Base-by-base conservation (phyloP, 208 protist genomes). In the Sergeia podlipaevii region DNA sequence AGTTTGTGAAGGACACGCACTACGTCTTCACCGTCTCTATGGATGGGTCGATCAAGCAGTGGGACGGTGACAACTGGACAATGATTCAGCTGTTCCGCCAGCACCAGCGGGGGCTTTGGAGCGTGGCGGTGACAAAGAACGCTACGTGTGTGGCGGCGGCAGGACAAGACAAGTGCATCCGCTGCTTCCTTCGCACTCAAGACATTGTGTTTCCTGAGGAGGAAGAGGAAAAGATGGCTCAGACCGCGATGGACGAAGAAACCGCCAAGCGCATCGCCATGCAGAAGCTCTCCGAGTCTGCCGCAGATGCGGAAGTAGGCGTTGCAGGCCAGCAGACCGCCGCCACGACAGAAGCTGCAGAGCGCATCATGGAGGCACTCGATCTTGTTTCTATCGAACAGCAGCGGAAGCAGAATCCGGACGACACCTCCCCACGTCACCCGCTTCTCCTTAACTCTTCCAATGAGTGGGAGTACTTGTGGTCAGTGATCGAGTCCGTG, bases 11-110 rank as follows among this genome's bases (percentile, higher is more conserved):
- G 15, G 71, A 93, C 27, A 99, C 99, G 4, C 99, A 99, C 80
- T 98, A 99, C 79, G 85, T 99, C 53, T 96, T 99, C 53, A 96
- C 96, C 6, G 74, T 70, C 15, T 90, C 85, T 37, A 97, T 98
- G 60, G 97, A 99, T 65, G 79, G 91, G 27, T 72, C 75, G 2
- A 65, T 99, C 6, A 99, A 98, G 63, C 96, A 97, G 63, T 99
- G 98, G 98, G 98, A 99, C 74, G 97, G 79, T 28, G 98, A 99
- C 65, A 96, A 97, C 51, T 96, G 83, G 72, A 84, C 82, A 21
- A 86, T 87, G 66, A 74, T 97, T 17, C 91, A 97, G 60, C 72
- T 93, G 36, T 76, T 83, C 41, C 74, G 76, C 3, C 79, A 82
- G 52, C 84, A 93, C 60, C 79, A 88, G 56, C 81, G 80, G 33